Percentiles rank a stretch among this genome's conserved stretches.
phyloP scores from a whole-genome alignment of 345 rosid genomes.

The Syzygium grande region DNA sequence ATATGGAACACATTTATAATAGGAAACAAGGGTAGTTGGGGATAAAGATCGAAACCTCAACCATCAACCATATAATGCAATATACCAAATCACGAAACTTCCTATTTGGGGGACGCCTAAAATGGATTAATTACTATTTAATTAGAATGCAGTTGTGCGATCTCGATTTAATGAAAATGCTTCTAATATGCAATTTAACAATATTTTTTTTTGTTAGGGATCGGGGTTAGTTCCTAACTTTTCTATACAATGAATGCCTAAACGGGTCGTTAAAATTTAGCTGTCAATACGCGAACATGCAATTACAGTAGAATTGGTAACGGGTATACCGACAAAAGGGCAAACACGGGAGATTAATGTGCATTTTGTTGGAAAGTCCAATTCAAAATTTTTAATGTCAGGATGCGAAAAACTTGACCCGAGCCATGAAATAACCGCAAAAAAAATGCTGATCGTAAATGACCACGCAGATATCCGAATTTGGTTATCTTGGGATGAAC shows the following conservation, averaged over 20 bases:
- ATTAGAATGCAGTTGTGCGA: neutral
- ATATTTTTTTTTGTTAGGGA: neutral
- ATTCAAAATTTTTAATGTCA: neutral
- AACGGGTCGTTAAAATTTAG: neutral
- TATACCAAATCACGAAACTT: neutral
- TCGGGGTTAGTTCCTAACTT: neutral
- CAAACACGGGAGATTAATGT: neutral
- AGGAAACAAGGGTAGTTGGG: neutral
- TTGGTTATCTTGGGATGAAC: neutral
- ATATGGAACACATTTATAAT: neutral
- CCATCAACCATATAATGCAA: neutral
- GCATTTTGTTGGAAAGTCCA: neutral
- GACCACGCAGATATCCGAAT: neutral
- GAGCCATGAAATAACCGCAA: neutral
- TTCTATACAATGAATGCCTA: neutral
- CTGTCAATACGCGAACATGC: neutral
- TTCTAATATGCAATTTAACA: neutral
- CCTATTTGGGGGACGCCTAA: neutral
- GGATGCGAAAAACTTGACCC: neutral
- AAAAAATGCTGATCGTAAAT: neutral
- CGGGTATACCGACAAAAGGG: neutral
- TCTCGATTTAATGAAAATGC: neutral
- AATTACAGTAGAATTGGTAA: neutral
- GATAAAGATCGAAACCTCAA: neutral
- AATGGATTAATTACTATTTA: neutral